Percentiles rank a stretch among this genome's conserved stretches.
Evolutionary conservation across 352 stramenopile species (phyloP).

Genomic region (Globisporangium spiculum): DNA sequence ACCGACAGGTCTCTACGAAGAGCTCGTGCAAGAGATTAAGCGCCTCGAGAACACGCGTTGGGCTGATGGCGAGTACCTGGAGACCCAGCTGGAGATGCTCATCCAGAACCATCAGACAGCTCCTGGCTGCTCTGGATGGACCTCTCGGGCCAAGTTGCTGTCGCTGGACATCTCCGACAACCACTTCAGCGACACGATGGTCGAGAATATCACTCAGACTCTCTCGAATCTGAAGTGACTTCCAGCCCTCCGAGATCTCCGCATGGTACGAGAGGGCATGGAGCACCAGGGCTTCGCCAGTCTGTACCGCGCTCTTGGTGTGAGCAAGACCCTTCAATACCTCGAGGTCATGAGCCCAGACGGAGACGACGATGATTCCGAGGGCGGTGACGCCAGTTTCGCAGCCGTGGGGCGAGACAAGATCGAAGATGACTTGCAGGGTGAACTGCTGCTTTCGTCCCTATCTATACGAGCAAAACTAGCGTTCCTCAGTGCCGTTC

Average conservation of each 20-base stretch:
- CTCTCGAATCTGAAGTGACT: background rate
- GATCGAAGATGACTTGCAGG: background rate
- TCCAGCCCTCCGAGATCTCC: background rate
- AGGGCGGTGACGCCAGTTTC: background rate
- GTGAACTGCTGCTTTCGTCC: background rate
- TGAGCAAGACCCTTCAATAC: background rate
- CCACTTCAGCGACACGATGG: background rate
- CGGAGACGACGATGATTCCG: background rate
- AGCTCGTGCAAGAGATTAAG: background rate
- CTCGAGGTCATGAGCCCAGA: background rate
- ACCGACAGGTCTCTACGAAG: background rate
- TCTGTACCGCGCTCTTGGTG: background rate
- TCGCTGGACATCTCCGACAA: background rate
- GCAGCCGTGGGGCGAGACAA: background rate
- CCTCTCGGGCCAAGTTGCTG: background rate
- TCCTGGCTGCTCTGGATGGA: background rate
- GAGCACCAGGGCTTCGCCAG: background rate
- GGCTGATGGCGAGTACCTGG: background rate
- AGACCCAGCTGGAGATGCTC: background rate
- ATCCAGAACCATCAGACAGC: background rate
- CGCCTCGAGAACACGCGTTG: background rate
- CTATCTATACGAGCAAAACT: background rate
- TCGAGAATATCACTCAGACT: background rate
- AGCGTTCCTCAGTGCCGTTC: background rate
- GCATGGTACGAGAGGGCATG: background rate